These are phyloP conservation scores for Neofusicoccum cordaticola DNA, from an alignment of 2,329 filamentous ascomycete species.

Conservation along the genomic window DNA sequence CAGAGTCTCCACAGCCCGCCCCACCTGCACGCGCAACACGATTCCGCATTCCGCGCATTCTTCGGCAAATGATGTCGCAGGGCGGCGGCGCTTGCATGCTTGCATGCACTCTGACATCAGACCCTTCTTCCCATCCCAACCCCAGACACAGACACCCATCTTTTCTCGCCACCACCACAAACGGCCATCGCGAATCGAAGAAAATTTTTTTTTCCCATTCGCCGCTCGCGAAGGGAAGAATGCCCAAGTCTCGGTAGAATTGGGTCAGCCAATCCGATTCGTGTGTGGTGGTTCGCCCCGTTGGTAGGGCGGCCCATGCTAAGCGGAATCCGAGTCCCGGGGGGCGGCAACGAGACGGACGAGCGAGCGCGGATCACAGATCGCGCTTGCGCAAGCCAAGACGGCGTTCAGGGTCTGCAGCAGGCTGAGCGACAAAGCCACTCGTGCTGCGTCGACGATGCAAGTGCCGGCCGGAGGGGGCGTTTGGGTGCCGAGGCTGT, in stretches of 20 bases:
- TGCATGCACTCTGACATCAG: not conserved
- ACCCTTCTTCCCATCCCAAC: not conserved
- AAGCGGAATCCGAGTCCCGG: slow-evolving; percentile 2
- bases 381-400: slow-evolving; percentile 5
- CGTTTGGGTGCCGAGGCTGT: too few relatives aligned
- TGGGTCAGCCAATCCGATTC: not conserved
- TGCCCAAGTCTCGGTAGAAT: too few relatives aligned
- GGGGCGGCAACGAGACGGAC: not conserved
- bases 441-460: too few relatives aligned
- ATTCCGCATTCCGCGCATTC: not conserved
- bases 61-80: too few relatives aligned
- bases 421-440: too few relatives aligned
- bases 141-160: not conserved
- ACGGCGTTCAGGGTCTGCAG: too few relatives aligned
- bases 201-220: not conserved
- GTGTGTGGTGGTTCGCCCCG: too few relatives aligned
- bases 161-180: not conserved
- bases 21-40: not conserved
- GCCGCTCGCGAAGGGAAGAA: too few relatives aligned
- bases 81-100: too few relatives aligned
- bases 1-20: not conserved
- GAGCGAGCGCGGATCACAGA: not conserved
- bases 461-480: too few relatives aligned
- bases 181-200: too few relatives aligned
- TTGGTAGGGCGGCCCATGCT: too few relatives aligned